Percentiles rank a stretch among this genome's conserved stretches.
Conservation (phyloP, 352 stramenopile species). For the Phytopythium montanum region DNA sequence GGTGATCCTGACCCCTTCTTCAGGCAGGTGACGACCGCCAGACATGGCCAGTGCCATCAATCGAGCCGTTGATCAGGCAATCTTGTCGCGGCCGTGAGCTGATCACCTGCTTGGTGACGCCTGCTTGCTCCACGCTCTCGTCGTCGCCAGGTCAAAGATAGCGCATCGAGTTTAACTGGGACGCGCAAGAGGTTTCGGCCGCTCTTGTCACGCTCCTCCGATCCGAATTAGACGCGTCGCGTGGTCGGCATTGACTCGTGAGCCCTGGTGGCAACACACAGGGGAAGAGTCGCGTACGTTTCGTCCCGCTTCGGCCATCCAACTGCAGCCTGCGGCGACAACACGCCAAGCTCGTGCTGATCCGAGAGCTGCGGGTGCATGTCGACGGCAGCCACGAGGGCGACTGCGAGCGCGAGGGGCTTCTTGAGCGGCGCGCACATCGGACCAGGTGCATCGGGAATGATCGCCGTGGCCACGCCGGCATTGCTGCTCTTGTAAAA, state of each 20-base stretch:
- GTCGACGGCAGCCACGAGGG: conserved; percentile 3
- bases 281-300: conserved; percentile 2
- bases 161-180: not conserved
- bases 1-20: not conserved
- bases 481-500: not conserved
- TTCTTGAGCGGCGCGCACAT: not conserved
- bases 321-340: not conserved
- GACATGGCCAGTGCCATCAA: not conserved
- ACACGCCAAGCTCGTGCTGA: not conserved
- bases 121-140: too few species aligned
- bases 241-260: not conserved
- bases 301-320: conserved; percentile 5
- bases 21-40: not conserved
- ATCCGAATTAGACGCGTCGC: not conserved
- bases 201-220: too few species aligned
- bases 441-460: not conserved
- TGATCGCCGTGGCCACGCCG: not conserved
- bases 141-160: not conserved
- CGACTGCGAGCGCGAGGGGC: not conserved
- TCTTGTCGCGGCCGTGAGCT: not conserved
- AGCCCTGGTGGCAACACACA: not conserved
- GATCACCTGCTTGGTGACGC: not conserved
- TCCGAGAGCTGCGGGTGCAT: not conserved
- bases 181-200: conserved; percentile 1
- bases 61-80: not conserved